phyloP scores from a whole-genome alignment of 352 stramenopile genomes.

The Pythium periplocum region DNA sequence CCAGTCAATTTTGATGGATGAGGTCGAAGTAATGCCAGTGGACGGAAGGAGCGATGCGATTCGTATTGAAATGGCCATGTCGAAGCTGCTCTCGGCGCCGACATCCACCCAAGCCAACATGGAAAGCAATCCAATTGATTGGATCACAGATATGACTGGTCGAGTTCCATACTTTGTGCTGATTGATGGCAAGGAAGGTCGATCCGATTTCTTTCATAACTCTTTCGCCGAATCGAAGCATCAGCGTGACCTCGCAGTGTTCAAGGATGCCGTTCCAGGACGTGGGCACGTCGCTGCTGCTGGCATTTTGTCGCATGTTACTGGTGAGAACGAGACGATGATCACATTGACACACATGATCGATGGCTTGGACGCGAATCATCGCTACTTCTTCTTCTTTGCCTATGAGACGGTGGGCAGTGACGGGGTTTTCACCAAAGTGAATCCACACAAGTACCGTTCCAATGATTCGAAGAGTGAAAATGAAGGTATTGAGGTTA shows the following conservation, averaged over 20 bases:
- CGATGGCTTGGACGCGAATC: constrained; percentile 31
- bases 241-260: constrained; percentile 14
- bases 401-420: constrained; percentile 65
- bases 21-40: constrained; percentile 36
- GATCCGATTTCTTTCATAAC: constrained; percentile 29
- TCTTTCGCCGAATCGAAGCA: constrained; percentile 21
- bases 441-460: constrained; percentile 57
- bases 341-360: constrained; percentile 35
- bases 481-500: constrained; percentile 44
- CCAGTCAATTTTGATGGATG: constrained; percentile 54
- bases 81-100: constrained; percentile 38
- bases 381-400: constrained; percentile 65
- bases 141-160: constrained; percentile 14
- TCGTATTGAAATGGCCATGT: constrained; percentile 41
- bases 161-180: constrained; percentile 63
- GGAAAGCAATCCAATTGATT: not conserved
- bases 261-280: constrained; percentile 28
- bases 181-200: constrained; percentile 39
- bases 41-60: constrained; percentile 36
- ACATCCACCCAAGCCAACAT: not conserved
- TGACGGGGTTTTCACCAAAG: constrained; percentile 56
- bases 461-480: constrained; percentile 33
- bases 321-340: constrained; percentile 40
- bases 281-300: constrained; percentile 35
- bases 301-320: constrained; percentile 34